phyloP scores from a whole-genome alignment of 2,329 filamentous ascomycete species.

The Aulographum hederae region DNA sequence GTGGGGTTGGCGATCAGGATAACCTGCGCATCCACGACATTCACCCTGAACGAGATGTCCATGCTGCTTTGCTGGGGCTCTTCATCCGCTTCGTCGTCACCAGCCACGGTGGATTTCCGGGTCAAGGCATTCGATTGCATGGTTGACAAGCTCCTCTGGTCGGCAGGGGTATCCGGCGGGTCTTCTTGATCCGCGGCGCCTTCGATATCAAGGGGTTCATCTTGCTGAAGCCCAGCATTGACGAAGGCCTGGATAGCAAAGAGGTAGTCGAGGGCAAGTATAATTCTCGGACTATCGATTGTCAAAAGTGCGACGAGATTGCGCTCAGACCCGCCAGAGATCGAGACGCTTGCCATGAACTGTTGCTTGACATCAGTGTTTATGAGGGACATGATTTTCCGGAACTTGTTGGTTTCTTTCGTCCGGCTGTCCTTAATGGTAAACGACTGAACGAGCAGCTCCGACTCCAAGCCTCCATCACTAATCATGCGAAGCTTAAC shows the following conservation, averaged over 20 bases:
- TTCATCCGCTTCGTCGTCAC: conserved; percentile 10
- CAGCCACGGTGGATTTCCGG: neutral
- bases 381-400: conserved; percentile 93
- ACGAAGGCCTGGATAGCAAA: conserved; percentile 76
- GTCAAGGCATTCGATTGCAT: neutral
- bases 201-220: conserved; percentile 40
- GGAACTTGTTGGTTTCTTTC: conserved; percentile 82
- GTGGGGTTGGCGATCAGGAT: conserved; percentile 92
- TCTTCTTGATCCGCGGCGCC: too few species aligned
- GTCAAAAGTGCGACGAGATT: conserved; percentile 82
- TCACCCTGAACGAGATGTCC: conserved; percentile 73
- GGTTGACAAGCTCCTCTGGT: conserved; percentile 8
- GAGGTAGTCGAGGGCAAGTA: conserved; percentile 89
- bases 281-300: conserved; percentile 83
- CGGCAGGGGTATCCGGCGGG: conserved; percentile 27
- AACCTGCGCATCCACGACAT: conserved; percentile 88
- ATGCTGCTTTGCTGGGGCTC: conserved; percentile 27
- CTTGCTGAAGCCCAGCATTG: conserved; percentile 43
- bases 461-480: conserved; percentile 79
- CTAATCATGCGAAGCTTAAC: conserved; percentile 87
- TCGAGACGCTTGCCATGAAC: conserved; percentile 92
- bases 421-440: conserved; percentile 87
- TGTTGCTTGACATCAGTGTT: conserved; percentile 87
- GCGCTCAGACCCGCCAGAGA: conserved; percentile 66
- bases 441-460: conserved; percentile 84